Base-by-base conservation (phyloP, 495 filamentous ascomycete genomes). In the Penicilliopsis zonata region DNA sequence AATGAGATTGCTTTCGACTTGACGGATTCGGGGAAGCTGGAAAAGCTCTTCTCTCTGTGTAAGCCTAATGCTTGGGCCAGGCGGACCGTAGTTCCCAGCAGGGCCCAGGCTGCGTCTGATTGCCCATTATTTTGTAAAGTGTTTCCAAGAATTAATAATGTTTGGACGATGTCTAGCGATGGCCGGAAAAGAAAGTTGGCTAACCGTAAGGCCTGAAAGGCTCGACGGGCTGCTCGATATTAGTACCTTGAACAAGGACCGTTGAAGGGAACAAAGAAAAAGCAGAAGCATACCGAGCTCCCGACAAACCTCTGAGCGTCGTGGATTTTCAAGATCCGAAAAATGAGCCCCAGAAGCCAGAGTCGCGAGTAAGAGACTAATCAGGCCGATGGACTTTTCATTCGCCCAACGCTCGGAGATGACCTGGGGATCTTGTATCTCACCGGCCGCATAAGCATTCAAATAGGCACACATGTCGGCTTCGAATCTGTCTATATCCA, bases 281-380 rank as follows among this genome's bases (percentile, higher is more conserved):
- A 24, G 7, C 21, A 24, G n/a, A 16, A 5, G 17, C 43, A 21
- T 42, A 59, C 55, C 50, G 36, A 59, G 50, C 15, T 60, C 52
- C n/a, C 42, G 46, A 13, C 45, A 40, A 8, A 49, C 26, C 12
- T 54, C 47, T 1, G 49, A 44, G 3, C 56, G 41, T 15, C 48
- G 38, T 2, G 52, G 40, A 24, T 52, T 42, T 4, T 49, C 53
- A 9, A 69, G 36, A 25, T 55, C 53, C 1, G 66, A 69, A 41
- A 54, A 70, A 41, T 74, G 69, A 13, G 58, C 63, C 5, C 69
- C 69, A 18, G 61, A 59, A 7, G 65, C 65, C 13, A 74, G 36
- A 0, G 58, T 62, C 2, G 69, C 69, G 30, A 74, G 55, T 0
- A 74, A 36, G 47, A 43, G 50, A 45, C 45, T 61, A 22, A 47